These are phyloP conservation scores for Actinomortierella wolfii DNA, from an alignment of 371 early-diverging fungal genomes.

Conservation along the genomic window DNA sequence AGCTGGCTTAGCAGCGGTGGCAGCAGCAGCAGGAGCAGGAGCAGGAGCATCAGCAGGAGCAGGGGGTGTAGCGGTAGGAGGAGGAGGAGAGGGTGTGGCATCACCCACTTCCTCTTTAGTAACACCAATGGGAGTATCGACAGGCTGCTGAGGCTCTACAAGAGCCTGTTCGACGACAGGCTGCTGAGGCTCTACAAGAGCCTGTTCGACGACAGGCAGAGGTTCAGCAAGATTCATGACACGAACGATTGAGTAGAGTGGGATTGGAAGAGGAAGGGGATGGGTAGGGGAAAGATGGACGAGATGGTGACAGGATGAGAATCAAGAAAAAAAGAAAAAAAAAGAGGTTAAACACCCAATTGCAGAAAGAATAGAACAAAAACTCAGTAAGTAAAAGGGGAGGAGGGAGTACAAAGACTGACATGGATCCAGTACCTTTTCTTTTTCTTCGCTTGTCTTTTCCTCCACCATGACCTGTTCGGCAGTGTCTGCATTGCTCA, in stretches of 20 bases:
- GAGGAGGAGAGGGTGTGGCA: neutral
- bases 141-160: neutral
- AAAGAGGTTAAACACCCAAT: constrained; percentile 2
- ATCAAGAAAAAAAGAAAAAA: neutral
- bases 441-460: no score
- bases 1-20: constrained; percentile 4
- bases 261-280: neutral
- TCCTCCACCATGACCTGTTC: no score
- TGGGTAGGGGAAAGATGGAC: constrained; percentile 4
- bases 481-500: no score
- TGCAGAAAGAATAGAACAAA: neutral
- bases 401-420: constrained; percentile 22
- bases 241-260: neutral
- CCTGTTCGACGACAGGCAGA: neutral
- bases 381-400: constrained; percentile 4
- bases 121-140: neutral
- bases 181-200: neutral
- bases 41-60: neutral
- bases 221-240: neutral
- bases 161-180: neutral
- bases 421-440: constrained; percentile 7
- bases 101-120: neutral
- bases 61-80: constrained; percentile 9
- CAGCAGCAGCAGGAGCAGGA: constrained; percentile 9
- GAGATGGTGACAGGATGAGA: no score